phyloP scores from a whole-genome alignment of 805 yeast genomes.

The Clavispora fructus region DNA sequence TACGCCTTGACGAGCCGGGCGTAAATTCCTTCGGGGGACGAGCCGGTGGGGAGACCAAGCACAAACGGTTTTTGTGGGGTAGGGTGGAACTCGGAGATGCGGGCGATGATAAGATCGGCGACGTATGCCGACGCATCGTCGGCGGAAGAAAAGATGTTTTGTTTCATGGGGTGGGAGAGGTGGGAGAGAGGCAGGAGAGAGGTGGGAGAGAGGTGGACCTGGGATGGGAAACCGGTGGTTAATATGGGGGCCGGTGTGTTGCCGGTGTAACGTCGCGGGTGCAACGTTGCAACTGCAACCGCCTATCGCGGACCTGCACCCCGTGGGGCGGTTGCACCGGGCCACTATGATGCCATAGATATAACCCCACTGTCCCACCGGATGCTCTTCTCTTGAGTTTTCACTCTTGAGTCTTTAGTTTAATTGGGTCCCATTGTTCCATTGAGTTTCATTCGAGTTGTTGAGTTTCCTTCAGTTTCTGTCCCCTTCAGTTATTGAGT shows the following conservation, averaged over 20 bases:
- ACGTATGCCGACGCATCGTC: conserved; percentile 40
- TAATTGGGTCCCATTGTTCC: no score
- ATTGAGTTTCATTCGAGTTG: no score
- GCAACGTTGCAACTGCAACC: conserved; percentile 12
- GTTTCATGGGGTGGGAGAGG: conserved; percentile 10
- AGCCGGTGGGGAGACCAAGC: conserved; percentile 57
- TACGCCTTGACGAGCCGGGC: conserved; percentile 40
- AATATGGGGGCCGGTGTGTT: not conserved
- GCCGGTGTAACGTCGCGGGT: not conserved
- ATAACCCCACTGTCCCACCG: no score
- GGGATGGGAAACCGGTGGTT: not conserved
- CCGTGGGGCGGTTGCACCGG: not conserved
- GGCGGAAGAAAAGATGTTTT: conserved; percentile 23
- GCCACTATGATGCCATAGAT: no score
- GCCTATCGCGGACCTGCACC: not conserved
- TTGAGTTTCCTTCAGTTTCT: no score
- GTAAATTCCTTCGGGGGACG: conserved; percentile 55
- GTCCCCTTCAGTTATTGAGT: no score
- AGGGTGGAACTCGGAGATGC: conserved; percentile 42
- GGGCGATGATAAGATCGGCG: conserved; percentile 41
- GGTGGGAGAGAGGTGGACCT: no score
- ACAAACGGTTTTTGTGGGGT: conserved; percentile 45
- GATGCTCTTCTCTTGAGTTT: no score
- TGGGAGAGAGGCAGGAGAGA: no score
- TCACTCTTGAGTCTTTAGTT: no score